Evolutionary conservation across 2,329 filamentous ascomycete species (phyloP), one percentile per base, ranked within the genome.

Genomic region (Nannizziopsis arthrosporioides): DNA sequence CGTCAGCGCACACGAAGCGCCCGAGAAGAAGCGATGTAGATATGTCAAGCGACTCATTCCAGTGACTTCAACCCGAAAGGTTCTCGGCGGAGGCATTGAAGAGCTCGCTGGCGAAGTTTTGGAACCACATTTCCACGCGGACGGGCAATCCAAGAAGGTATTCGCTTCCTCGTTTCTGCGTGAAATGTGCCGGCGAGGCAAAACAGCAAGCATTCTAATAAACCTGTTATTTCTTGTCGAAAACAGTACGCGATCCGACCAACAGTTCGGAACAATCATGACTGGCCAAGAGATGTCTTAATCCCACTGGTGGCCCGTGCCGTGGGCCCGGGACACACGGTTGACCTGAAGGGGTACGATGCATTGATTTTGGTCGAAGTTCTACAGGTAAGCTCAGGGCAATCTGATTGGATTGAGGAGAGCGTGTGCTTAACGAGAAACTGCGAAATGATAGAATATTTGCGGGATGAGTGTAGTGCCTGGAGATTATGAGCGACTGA

Each of bases 381-480:
- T 48, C 76, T 79, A 59, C 72, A 80, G 66, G 77, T 80, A 62
- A 56, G 73, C 55, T n/a, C n/a, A n/a, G n/a, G n/a, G n/a, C n/a
- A n/a, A n/a, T n/a, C n/a, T n/a, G n/a, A n/a, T n/a, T n/a, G n/a
- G n/a, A n/a, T n/a, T n/a, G n/a, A n/a, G n/a, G n/a, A n/a, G n/a
- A n/a, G n/a, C n/a, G n/a, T n/a, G n/a, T n/a, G n/a, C n/a, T n/a
- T n/a, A n/a, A n/a, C n/a, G n/a, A n/a, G n/a, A n/a, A n/a, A n/a
- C n/a, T n/a, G 40, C 36, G 47, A 43, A 36, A 37, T n/a, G n/a
- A n/a, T 54, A 81, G 78, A 80, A 80, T 55, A 62, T 81, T 8
- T 73, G 78, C 51, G 78, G 79, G 15, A 78, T 82, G 71, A 80
- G 77, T 54, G 77, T 82, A 7, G 75, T 81, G 3, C 73, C 72